Percentiles rank a stretch among this genome's conserved stretches.
These are phyloP conservation scores for Boechera retrofracta DNA, from an alignment of 345 rosid genomes.

Conservation along the genomic window DNA sequence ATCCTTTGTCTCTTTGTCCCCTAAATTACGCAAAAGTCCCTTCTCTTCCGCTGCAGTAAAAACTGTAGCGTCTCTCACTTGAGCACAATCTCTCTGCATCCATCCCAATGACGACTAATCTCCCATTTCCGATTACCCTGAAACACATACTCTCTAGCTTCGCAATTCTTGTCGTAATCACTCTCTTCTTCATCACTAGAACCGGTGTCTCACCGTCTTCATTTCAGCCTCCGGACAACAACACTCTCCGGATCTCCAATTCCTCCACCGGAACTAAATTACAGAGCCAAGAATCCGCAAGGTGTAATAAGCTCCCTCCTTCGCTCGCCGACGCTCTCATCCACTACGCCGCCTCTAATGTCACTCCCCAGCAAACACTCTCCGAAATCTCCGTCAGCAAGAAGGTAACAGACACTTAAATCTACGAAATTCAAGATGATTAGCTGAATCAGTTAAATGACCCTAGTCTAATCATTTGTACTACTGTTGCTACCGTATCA, in stretches of 20 bases:
- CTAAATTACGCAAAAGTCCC: neutral
- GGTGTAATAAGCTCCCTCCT: conserved; percentile 68
- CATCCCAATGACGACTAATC: conserved; percentile 28
- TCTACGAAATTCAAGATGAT: neutral
- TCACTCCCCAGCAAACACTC: conserved; percentile 90
- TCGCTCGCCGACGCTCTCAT: conserved; percentile 68
- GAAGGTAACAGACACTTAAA: conserved; percentile 38
- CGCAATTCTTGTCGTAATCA: conserved; percentile 29
- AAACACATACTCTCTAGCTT: conserved; percentile 38
- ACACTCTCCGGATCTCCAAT: conserved; percentile 32
- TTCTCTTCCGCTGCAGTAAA: neutral
- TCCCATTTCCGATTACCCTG: conserved; percentile 21
- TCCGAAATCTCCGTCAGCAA: conserved; percentile 77
- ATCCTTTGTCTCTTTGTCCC: conserved; percentile 34
- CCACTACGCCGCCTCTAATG: conserved; percentile 75
- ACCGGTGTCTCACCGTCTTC: conserved; percentile 52
- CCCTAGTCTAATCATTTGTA: neutral
- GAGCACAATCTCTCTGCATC: conserved; percentile 15
- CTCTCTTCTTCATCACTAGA: conserved; percentile 51
- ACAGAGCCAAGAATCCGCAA: conserved; percentile 2
- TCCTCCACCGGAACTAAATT: conserved; percentile 17
- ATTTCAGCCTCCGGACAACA: conserved; percentile 9
- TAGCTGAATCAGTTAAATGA: neutral
- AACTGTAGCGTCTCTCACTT: conserved; percentile 24
- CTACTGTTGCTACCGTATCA: neutral